Evolutionary conservation across 345 rosid genomes (phyloP).

Genomic region (Sisymbrium irio): DNA sequence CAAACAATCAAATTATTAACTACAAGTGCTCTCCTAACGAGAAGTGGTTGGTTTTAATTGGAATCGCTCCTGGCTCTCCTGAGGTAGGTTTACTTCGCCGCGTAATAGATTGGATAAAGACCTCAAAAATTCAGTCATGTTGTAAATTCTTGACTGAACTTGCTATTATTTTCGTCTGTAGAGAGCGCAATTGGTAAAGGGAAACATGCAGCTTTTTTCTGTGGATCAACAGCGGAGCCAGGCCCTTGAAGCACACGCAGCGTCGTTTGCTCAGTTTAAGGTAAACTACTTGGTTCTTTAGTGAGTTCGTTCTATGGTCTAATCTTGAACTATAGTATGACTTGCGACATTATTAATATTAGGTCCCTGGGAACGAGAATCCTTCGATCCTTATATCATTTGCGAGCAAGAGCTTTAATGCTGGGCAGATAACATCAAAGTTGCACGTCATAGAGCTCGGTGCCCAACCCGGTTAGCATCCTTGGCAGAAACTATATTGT

Average conservation of each 20-base stretch:
- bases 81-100: conserved; percentile 55
- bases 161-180: conserved; percentile 28
- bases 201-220: conserved; percentile 93
- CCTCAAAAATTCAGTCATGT: conserved; percentile 2
- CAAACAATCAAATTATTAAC: conserved; percentile 93
- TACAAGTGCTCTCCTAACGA: conserved; percentile 90
- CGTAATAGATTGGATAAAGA: conserved; percentile 9
- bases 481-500: not conserved
- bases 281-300: conserved; percentile 35
- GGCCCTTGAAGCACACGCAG: conserved; percentile 99
- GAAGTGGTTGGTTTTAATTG: conserved; percentile 97
- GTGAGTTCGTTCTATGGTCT: not conserved
- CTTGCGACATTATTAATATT: conserved; percentile 10
- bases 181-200: conserved; percentile 91
- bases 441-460: conserved; percentile 97
- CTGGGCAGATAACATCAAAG: conserved; percentile 91
- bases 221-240: conserved; percentile 99
- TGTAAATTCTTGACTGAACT: conserved; percentile 1
- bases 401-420: conserved; percentile 82
- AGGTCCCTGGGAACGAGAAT: conserved; percentile 99
- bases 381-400: conserved; percentile 87
- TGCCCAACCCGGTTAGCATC: conserved; percentile 80
- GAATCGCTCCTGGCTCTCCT: conserved; percentile 95
- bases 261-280: conserved; percentile 88
- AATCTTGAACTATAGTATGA: conserved; percentile 9